Base-by-base conservation (phyloP, 495 filamentous ascomycete genomes). In the Penicillium lividum region DNA sequence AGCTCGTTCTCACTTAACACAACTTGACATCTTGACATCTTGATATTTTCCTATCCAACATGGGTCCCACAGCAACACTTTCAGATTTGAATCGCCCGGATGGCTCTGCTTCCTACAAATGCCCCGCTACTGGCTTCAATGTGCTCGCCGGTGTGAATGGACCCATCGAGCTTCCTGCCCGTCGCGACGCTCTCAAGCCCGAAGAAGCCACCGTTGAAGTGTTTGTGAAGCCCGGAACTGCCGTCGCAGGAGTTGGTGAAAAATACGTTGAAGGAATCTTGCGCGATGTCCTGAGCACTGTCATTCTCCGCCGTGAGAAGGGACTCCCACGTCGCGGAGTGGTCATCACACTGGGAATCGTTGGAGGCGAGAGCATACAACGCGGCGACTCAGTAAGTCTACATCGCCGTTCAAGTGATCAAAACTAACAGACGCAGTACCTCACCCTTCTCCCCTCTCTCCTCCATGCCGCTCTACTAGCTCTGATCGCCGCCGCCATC, bases 191-290 rank as follows among this genome's bases (percentile, higher is more conserved):
- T 28, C 88, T 96, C 63, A 84, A 91, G 53, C 88, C 94, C 15
- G 90, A 95, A 73, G 92, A 97, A 75, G 90, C 94, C 27, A 86
- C 86, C 51, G 77, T 98, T 53, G 94, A 98, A 70, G 89, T 98
- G 31, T 86, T 92, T 69, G 84, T 98, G 62, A 86, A 93, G 69
- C 93, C 93, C 33, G 86, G 88, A 42, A 77, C 74, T 8, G 68
- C 70, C 9, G 71, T 72, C 2, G 82, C 82, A 58, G 92, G 92
- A 50, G 88, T 95, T 56, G 92, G 90, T 77, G 87, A 94, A 88
- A 75, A 73, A 76, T 65, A 73, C 62, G 64, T 71, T 51, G 71
- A 74, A 59, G 62, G 60, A 6, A 64, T 75, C 16, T 42, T 77
- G 29, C 68, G 69, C 18, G 64, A 48, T 34, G 57, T 73, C 51